phyloP scores from a whole-genome alignment of 345 rosid genomes.

The Erysimum cheiranthoides region DNA sequence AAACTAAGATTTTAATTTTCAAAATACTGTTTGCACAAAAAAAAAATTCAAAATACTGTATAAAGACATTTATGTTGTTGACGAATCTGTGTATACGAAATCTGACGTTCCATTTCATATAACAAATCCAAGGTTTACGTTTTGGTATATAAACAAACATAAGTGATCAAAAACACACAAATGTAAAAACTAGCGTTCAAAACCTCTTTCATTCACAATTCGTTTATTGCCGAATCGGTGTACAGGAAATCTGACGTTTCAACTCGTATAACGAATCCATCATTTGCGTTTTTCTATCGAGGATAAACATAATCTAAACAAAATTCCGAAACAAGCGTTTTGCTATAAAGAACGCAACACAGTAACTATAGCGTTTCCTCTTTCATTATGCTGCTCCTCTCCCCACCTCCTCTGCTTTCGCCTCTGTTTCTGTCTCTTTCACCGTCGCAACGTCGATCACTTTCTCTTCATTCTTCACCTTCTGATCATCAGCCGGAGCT shows the following conservation, averaged over 20 bases:
- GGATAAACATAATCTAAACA: slow-evolving; percentile 15
- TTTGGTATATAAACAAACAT: not conserved
- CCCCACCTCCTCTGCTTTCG: slow-evolving; percentile 16
- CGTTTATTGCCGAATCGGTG: not conserved
- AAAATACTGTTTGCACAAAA: too few species aligned
- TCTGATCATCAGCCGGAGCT: slow-evolving; percentile 9
- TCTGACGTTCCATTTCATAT: not conserved
- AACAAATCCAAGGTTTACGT: not conserved
- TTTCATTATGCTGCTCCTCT: slow-evolving; percentile 4
- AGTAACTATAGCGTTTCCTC: not conserved
- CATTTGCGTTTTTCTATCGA: not conserved
- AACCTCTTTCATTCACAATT: not conserved
- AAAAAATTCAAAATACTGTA: too few species aligned
- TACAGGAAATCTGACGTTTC: not conserved
- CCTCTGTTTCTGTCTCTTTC: slow-evolving; percentile 30
- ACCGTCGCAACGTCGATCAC: slow-evolving; percentile 9
- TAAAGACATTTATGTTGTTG: too few species aligned
- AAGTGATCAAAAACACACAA: not conserved
- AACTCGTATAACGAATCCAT: not conserved
- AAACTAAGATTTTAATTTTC: not conserved
- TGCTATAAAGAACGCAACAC: slow-evolving; percentile 10
- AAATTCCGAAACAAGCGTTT: not conserved
- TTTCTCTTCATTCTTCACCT: not conserved
- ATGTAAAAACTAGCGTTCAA: not conserved
- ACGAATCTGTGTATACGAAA: not conserved